Evolutionary conservation across 139 green algal species (phyloP).

Genomic region (Tetradesmus lagerheimii): DNA sequence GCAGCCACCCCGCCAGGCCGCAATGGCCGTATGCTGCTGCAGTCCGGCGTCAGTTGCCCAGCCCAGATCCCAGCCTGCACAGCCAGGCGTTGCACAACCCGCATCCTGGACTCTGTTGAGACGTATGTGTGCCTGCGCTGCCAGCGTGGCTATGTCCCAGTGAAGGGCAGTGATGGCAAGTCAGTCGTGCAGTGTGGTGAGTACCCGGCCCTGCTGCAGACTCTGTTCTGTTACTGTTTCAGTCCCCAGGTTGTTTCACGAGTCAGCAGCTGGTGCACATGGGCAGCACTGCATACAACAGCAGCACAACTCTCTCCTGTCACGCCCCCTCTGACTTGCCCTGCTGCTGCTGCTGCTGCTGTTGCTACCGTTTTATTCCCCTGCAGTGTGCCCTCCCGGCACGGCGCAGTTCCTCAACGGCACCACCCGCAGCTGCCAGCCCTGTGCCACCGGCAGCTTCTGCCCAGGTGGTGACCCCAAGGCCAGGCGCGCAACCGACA

Average conservation of each 20-base stretch:
- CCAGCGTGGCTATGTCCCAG: neutral
- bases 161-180: neutral
- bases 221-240: neutral
- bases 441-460: neutral
- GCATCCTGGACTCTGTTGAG: neutral
- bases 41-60: no score
- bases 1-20: neutral
- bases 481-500: neutral
- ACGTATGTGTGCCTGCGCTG: constrained; percentile 11
- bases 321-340: neutral
- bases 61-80: neutral
- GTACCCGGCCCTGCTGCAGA: neutral
- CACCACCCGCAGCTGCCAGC: neutral
- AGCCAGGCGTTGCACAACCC: constrained; percentile 8
- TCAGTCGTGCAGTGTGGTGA: constrained; percentile 8
- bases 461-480: constrained; percentile 10
- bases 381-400: constrained; percentile 9
- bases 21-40: neutral
- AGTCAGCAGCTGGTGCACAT: no score
- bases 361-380: neutral
- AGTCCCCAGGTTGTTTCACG: no score
- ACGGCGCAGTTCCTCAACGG: neutral
- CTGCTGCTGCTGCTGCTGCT: neutral
- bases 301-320: no score
- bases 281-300: neutral